A percentile compares a stretch with the other conserved stretches of the same genome.
phyloP scores from a whole-genome alignment of 106 monocot species.

The Chionographis japonica region DNA sequence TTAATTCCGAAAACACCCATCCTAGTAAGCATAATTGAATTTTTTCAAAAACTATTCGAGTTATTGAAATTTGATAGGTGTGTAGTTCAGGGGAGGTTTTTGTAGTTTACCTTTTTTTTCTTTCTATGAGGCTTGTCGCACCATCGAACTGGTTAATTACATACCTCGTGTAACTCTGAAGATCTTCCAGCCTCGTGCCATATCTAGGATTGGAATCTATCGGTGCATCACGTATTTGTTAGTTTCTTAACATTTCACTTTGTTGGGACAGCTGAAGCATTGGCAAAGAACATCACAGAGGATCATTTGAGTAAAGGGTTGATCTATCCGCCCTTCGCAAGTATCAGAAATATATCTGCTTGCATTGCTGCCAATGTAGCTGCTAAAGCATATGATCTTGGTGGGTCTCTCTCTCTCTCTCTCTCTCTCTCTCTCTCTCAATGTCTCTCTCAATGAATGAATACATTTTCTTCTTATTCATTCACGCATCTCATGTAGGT shows the following conservation, averaged over 20 bases:
- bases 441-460: not conserved
- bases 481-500: slow-evolving; percentile 28
- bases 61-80: too few relatives aligned
- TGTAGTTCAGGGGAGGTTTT: too few relatives aligned
- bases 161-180: too few relatives aligned
- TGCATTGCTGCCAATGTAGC: slow-evolving; percentile 88
- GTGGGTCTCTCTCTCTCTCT: slow-evolving; percentile 7
- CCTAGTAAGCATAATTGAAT: too few relatives aligned
- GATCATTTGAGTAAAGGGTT: slow-evolving; percentile 73
- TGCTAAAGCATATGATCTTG: slow-evolving; percentile 90
- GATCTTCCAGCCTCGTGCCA: too few relatives aligned
- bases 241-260: not conserved
- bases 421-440: not conserved
- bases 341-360: slow-evolving; percentile 92
- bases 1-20: too few relatives aligned
- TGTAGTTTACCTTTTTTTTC: too few relatives aligned
- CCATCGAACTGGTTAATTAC: too few relatives aligned
- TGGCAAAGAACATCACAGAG: slow-evolving; percentile 61
- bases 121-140: too few relatives aligned
- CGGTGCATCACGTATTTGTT: too few relatives aligned
- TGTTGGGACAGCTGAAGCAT: slow-evolving; percentile 68
- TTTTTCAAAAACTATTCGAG: too few relatives aligned
- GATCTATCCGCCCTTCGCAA: slow-evolving; percentile 84
- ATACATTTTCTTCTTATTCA: not conserved
- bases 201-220: too few relatives aligned